Percentiles rank a stretch among this genome's conserved stretches.
These are phyloP conservation scores for Fusarium begoniae DNA, from an alignment of 2,329 filamentous ascomycete genomes.

Conservation along the genomic window DNA sequence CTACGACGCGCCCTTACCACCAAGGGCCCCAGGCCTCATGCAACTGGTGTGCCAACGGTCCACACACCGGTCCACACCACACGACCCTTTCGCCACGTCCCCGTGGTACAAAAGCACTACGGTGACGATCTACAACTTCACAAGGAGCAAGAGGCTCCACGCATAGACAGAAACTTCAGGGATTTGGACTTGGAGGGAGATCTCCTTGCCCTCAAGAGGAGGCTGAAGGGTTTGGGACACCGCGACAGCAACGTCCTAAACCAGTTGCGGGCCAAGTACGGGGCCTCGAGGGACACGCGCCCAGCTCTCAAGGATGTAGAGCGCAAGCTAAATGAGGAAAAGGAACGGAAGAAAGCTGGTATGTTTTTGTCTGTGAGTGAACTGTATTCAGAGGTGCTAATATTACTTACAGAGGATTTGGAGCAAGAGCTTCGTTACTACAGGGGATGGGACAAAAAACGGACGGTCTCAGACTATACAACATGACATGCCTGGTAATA, in stretches of 20 bases:
- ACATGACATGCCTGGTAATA: neutral
- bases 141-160: neutral
- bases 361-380: neutral
- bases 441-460: neutral
- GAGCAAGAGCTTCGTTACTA: neutral
- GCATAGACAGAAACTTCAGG: rapidly evolving
- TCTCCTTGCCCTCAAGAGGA: neutral
- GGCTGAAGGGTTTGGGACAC: neutral
- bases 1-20: neutral
- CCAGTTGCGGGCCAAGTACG: neutral
- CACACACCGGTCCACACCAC: neutral
- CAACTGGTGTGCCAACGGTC: rapidly evolving
- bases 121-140: too few relatives aligned
- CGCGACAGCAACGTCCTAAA: too few relatives aligned
- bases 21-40: neutral
- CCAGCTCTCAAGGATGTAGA: neutral
- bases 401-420: neutral
- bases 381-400: neutral
- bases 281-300: neutral
- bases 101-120: neutral
- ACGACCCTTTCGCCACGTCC: neutral
- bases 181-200: neutral
- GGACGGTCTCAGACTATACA: neutral
- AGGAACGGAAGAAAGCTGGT: neutral
- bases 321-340: neutral